Evolutionary conservation across 179 eudicot genomes (phyloP), one percentile per base, ranked within the genome.

Genomic region (Silene vulgaris): DNA sequence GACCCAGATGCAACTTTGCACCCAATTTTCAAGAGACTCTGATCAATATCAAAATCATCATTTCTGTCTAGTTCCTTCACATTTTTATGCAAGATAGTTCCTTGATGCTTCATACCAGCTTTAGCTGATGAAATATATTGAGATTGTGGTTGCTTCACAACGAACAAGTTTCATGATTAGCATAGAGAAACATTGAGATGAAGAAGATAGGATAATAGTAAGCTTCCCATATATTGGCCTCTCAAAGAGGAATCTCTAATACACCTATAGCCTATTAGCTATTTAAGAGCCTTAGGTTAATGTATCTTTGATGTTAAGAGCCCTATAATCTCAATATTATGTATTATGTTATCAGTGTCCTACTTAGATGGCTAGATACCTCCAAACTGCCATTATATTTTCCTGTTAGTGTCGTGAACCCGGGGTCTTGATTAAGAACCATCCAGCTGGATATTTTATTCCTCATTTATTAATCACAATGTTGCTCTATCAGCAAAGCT

Each of bases 31-130:
- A 92, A 82, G 71, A 86, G 80, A 69, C 68, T 71, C 26, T 79
- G 81, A 80, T 92, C 94, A 79, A 92, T 87, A 77, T 91, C 95
- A 88, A 85, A 82, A 14, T 78, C 91, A 72, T 80, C 77, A 78
- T 43, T 74, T 74, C 81, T 86, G 72, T 80, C 83, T 50, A 77
- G 17, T 72, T 80, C 80, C 67, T 79, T 43, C 13, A 82, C 86
- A 17, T 69, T 84, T 74, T 71, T 74, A 37, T 74, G 71, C 45
- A 40, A 65, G 65, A 61, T 76, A 69, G 68, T 73, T 45, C 68
- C 77, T 71, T 65, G 75, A 63, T 71, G 76, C 35, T 75, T 52
- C 37, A 75, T 63, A 79, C 77, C 71, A 65, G 79, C 77, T 72
- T 74, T 69, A 43, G 85, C 80, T 40, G 72, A 71, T 30, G 70